These are phyloP conservation scores for Akanthomyces dipterigenus DNA, from an alignment of 2,329 filamentous ascomycete genomes.

Conservation along the genomic window DNA sequence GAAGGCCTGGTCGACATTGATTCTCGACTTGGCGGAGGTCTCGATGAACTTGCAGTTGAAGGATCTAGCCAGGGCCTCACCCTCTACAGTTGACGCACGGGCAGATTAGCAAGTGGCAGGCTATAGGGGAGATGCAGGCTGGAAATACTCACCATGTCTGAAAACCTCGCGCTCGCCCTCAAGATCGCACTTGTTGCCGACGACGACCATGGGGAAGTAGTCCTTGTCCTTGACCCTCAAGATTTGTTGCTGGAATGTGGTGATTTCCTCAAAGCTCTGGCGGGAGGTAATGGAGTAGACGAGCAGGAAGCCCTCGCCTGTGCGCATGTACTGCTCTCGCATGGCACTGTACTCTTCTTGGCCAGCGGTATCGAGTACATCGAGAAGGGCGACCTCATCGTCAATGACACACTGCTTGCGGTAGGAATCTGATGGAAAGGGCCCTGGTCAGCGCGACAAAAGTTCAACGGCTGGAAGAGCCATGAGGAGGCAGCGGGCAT, in stretches of 20 bases:
- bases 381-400: conserved; percentile 93
- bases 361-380: conserved; percentile 95
- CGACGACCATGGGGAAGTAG: conserved; percentile 98
- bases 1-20: conserved; percentile 97
- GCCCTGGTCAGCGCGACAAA: neutral
- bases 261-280: conserved; percentile 97
- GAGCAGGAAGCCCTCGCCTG: conserved; percentile 93
- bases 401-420: conserved; percentile 99
- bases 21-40: conserved; percentile 95
- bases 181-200: conserved; percentile 99
- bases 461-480: neutral
- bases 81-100: conserved; percentile 54
- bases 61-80: conserved; percentile 73
- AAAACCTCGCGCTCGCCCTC: conserved; percentile 87
- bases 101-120: conserved; percentile 2
- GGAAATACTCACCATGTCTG: conserved; percentile 69
- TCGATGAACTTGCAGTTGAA: conserved; percentile 99
- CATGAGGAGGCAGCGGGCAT: conserved; percentile 22
- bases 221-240: conserved; percentile 98
- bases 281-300: conserved; percentile 98
- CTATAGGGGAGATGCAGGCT: neutral
- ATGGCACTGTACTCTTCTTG: conserved; percentile 99
- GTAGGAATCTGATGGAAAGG: conserved; percentile 74
- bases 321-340: conserved; percentile 99
- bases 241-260: conserved; percentile 98